These are phyloP conservation scores for Coemansia sp. DNA, from an alignment of 192 early-diverging fungal species.

Conservation along the genomic window DNA sequence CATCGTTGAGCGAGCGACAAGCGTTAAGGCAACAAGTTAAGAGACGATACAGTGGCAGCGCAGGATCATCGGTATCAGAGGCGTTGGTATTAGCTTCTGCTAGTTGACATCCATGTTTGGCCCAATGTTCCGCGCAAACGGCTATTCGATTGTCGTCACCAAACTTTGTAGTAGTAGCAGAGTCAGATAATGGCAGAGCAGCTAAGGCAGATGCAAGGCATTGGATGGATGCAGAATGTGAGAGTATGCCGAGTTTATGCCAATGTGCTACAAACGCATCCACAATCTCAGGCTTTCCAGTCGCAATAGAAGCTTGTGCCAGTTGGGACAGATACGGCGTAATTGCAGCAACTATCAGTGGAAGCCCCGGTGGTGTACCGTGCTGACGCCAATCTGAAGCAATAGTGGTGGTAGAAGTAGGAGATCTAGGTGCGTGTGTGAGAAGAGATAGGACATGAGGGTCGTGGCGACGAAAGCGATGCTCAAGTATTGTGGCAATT, in stretches of 20 bases:
- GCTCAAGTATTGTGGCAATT: constrained; percentile 7
- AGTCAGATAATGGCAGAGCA: background rate
- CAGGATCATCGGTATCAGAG: background rate
- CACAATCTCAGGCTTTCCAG: background rate
- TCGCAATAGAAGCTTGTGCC: background rate
- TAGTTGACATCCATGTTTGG: background rate
- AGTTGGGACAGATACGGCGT: constrained; percentile 24
- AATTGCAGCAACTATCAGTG: constrained; percentile 7
- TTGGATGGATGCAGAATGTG: constrained; percentile 5
- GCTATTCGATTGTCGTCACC: background rate
- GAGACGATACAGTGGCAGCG: background rate
- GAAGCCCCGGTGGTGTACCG: background rate
- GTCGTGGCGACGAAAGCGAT: constrained; percentile 7
- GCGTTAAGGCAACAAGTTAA: background rate
- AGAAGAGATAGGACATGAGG: constrained; percentile 9
- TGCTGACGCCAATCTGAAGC: background rate
- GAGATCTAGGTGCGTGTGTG: background rate
- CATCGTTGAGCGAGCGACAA: background rate
- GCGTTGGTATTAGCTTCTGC: background rate
- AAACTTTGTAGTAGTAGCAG: background rate
- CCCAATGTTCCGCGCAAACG: background rate
- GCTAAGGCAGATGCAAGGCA: constrained; percentile 4
- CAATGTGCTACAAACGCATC: constrained; percentile 9
- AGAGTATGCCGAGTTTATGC: constrained; percentile 3
- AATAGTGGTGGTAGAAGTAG: background rate